Evolutionary conservation across 192 early-diverging fungal species (phyloP).

Genomic region (Gigaspora rosea): DNA sequence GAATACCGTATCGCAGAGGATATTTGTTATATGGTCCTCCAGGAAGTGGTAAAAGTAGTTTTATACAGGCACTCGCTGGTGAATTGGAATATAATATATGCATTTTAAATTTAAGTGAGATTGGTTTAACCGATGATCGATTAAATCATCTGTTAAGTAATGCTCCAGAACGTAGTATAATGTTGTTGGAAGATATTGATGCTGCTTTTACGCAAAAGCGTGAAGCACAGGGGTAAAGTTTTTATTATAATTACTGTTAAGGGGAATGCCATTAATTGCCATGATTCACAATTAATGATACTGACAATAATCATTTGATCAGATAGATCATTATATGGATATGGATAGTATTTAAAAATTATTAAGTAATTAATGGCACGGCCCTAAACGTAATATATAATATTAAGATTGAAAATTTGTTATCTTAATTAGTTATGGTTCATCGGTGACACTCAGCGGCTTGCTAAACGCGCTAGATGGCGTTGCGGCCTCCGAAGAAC

Average conservation of each 20-base stretch:
- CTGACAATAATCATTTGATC: too few species aligned
- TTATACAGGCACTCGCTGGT: conserved; percentile 88
- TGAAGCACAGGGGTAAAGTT: conserved; percentile 66
- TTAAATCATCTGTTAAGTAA: conserved; percentile 80
- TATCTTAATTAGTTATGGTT: conserved; percentile 54
- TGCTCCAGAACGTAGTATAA: conserved; percentile 76
- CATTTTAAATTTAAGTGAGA: conserved; percentile 80
- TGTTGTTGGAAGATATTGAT: conserved; percentile 83
- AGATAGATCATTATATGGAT: too few species aligned
- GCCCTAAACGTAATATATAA: not conserved
- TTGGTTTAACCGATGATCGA: conserved; percentile 82
- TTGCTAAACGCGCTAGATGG: conserved; percentile 90
- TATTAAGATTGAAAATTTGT: conserved; percentile 11
- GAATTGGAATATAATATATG: conserved; percentile 88
- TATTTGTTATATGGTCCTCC: conserved; percentile 88
- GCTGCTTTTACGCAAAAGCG: conserved; percentile 76
- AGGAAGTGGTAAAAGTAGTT: conserved; percentile 90
- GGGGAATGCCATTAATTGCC: not conserved
- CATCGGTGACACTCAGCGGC: conserved; percentile 84
- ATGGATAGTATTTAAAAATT: too few species aligned
- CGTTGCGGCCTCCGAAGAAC: conserved; percentile 81
- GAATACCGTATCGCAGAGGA: conserved; percentile 88
- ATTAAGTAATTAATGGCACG: too few species aligned
- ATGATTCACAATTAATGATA: not conserved
- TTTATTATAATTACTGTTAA: too few species aligned